A percentile compares a stretch with the other conserved stretches of the same genome.
phyloP scores from a whole-genome alignment of 176 grass and related monocot species.

The Miscanthus lutarioriparius region DNA sequence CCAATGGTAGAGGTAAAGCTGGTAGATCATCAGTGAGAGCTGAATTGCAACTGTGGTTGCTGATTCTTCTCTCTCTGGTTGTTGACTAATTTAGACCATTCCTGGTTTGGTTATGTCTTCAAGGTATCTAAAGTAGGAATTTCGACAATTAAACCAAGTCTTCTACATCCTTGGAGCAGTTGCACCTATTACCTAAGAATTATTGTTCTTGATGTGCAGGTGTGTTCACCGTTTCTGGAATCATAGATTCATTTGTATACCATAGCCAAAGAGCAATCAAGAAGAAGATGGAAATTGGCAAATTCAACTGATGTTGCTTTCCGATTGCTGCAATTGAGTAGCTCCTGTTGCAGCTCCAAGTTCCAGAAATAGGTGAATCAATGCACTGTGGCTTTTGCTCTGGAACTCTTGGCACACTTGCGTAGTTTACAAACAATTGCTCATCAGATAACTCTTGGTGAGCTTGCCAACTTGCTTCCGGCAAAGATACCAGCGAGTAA shows the following conservation, averaged over 20 bases:
- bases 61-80: not conserved
- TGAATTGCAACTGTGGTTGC: not conserved
- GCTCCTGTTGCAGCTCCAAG: conserved; percentile 4
- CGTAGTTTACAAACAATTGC: conserved; percentile 9
- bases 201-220: conserved; percentile 55
- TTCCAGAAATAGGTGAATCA: conserved; percentile 11
- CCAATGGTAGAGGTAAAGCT: not conserved
- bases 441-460: conserved; percentile 2
- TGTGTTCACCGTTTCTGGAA: conserved; percentile 94
- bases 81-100: conserved; percentile 12
- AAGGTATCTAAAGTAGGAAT: not conserved
- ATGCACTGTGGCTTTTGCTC: not conserved
- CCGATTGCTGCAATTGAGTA: conserved; percentile 13
- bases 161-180: conserved; percentile 14
- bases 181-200: not conserved
- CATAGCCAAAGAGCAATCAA: conserved; percentile 96
- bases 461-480: not conserved
- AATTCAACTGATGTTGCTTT: conserved; percentile 64
- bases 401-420: not conserved
- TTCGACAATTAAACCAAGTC: not conserved
- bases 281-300: conserved; percentile 95
- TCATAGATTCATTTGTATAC: conserved; percentile 93
- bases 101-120: not conserved
- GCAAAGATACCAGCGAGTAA: conserved; percentile 23
- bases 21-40: not conserved